Conservation (phyloP, 257 asterid species). For the Lantana camara region DNA sequence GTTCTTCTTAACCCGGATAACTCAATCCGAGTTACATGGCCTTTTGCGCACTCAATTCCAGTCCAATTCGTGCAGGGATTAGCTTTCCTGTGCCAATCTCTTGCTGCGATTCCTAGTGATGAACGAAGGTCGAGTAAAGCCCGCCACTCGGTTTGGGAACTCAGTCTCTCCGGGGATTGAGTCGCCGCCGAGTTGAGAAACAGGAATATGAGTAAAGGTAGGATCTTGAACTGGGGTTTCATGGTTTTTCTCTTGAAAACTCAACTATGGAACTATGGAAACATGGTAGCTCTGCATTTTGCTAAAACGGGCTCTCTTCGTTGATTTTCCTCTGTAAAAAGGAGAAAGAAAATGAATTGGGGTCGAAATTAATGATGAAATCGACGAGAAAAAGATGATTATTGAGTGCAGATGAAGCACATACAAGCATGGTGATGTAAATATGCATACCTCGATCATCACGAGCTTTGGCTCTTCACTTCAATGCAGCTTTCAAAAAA, state of each 20-base stretch:
- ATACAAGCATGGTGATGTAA: constrained; percentile 17
- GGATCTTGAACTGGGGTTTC: constrained; percentile 35
- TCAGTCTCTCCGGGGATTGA: constrained; percentile 37
- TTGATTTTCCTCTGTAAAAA: constrained; percentile 17
- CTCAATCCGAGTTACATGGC: constrained; percentile 43
- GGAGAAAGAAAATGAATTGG: constrained; percentile 11
- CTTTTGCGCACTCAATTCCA: constrained; percentile 58
- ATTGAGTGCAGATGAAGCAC: neutral
- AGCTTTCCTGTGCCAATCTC: constrained; percentile 56
- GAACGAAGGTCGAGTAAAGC: constrained; percentile 62
- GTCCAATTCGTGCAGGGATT: constrained; percentile 76
- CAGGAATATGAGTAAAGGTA: constrained; percentile 15
- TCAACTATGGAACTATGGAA: neutral
- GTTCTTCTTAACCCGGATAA: constrained; percentile 58
- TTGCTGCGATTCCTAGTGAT: constrained; percentile 64
- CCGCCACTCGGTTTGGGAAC: constrained; percentile 45
- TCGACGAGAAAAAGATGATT: neutral
- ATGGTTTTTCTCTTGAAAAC: constrained; percentile 13
- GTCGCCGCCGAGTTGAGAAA: constrained; percentile 34
- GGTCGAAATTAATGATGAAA: neutral
- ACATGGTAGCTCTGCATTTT: constrained; percentile 2
- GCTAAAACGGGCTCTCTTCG: constrained; percentile 1
- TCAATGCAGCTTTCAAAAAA: constrained; percentile 15
- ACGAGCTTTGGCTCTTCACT: constrained; percentile 31
- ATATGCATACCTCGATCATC: constrained; percentile 35